phyloP scores from a whole-genome alignment of 257 asterid genomes.

The Ilex aquifolium region DNA sequence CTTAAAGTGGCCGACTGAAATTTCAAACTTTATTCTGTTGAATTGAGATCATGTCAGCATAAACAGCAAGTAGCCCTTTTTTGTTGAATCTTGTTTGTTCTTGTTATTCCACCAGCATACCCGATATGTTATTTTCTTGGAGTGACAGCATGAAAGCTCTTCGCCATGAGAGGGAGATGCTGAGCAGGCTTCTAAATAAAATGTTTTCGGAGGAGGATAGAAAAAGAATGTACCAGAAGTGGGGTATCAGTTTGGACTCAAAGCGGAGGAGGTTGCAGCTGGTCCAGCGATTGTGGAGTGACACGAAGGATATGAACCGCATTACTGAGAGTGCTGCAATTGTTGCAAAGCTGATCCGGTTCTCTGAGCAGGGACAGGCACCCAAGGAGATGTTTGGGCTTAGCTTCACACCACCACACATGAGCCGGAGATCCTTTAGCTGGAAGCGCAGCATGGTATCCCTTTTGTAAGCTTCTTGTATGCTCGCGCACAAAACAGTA shows the following conservation, averaged over 20 bases:
- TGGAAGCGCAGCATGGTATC: constrained; percentile 47
- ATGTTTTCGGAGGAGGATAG: constrained; percentile 33
- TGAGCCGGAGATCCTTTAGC: constrained; percentile 34
- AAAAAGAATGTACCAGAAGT: constrained; percentile 28
- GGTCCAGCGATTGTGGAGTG: constrained; percentile 32
- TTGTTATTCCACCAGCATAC: background rate
- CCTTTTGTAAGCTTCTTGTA: constrained; percentile 19
- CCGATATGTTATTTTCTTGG: background rate
- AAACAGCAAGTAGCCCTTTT: background rate
- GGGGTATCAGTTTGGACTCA: constrained; percentile 43
- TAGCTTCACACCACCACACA: constrained; percentile 38
- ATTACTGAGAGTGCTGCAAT: constrained; percentile 37
- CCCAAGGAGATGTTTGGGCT: constrained; percentile 55
- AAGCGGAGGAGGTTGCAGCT: constrained; percentile 35
- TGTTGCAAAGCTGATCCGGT: constrained; percentile 42
- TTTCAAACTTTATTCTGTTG: too few relatives aligned
- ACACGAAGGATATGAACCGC: constrained; percentile 20
- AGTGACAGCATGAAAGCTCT: constrained; percentile 36
- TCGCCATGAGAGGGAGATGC: constrained; percentile 34
- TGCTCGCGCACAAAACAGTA: background rate
- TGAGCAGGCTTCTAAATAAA: constrained; percentile 34
- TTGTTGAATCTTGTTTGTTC: background rate
- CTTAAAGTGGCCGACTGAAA: too few relatives aligned
- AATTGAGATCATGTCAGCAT: background rate
- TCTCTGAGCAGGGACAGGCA: constrained; percentile 34